Base-by-base conservation (phyloP, 176 grass and related monocot species). In the Urochloa ruziziensis region DNA sequence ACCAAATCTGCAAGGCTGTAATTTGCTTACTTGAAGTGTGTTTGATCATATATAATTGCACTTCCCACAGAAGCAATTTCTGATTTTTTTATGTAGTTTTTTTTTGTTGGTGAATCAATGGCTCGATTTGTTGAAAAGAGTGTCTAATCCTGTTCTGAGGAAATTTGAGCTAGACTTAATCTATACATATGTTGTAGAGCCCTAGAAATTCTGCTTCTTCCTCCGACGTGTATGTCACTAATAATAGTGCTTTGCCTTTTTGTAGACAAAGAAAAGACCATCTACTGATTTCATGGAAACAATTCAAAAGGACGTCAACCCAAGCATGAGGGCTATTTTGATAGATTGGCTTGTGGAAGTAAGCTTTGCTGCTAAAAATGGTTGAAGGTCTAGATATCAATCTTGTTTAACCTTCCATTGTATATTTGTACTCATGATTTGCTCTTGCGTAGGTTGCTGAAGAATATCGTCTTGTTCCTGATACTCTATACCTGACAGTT, bases 301-400 rank as follows among this genome's bases (percentile, higher is more conserved):
- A 15, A 89, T 96, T 64, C 96, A 99, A 88, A 93, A 89, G 18
- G 96, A 99, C 81, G 92, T 94, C 36, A 96, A 92, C 81, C 84
- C 91, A 53, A 92, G 96, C 85, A 96, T 99, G 96, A 86, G 96
- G 42, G 91, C 96, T 77, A 96, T 99, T 80, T 81, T 99, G 51
- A 87, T 99, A 83, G 96, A 99, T 61, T 99, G 93, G 96, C 96
- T 99, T 87, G 96, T 99, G 13, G 96, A 99, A 81, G 96, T 99
- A 90, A 92, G 88, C 10, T 42, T 75, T 75, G 80, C 73, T 70
- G 2, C 27, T 19, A 64, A 63, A 35, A 64, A 80, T 73, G 28
- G 3, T 61, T 42, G 29, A 33, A 54, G 30, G 42, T 6, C 69
- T 67, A 21, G 27, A 52, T 39, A 61, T 35, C 5, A 62, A 30